Evolutionary conservation across 331 rosid genomes (phyloP), one percentile per base, ranked within the genome.

Genomic region (Malus hybrid): DNA sequence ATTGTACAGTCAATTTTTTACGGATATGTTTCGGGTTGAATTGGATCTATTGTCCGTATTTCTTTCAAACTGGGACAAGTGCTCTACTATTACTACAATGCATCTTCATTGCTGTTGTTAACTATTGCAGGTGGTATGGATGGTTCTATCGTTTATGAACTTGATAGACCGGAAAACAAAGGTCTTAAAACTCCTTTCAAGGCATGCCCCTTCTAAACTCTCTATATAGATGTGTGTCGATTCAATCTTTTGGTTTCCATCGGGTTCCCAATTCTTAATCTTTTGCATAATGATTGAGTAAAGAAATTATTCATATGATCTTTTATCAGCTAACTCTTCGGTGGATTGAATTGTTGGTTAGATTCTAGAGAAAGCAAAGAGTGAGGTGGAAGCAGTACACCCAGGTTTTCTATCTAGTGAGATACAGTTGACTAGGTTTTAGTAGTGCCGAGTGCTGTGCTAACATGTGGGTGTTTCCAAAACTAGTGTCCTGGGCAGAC

Each of bases 401-500:
- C 86, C 93, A 85, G 99, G 99, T 95, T 70, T 52, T 80, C 62
- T 76, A 22, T 84, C 79, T 80, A 74, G 27, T 56, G 48, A 52
- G 61, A 72, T 44, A 82, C 27, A 59, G 34, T 72, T 42, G 74
- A 59, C 60, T 28, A 71, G 31, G 31, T 71, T 66, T 79, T 42
- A 15, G 42, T 80, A 36, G 42, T 32, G 65, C 28, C 72, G 75
- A 69, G 63, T 79, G 46, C 24, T 31, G 65, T 20, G 77, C 79
- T 83, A 72, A 90, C 82, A 52, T 65, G 27, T 64, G 7, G 57
- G 34, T 79, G 78, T 79, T 84, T 50, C 74, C 44, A 42, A 85
- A 73, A 50, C 81, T 76, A 92, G 99, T 89, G 54, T 92, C 97
- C 22, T 95, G 97, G 97, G 93, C 96, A 76, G 97, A 95, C 86